Evolutionary conservation across 2,329 filamentous ascomycete species (phyloP).

Genomic region (Diaporthe destruens): DNA sequence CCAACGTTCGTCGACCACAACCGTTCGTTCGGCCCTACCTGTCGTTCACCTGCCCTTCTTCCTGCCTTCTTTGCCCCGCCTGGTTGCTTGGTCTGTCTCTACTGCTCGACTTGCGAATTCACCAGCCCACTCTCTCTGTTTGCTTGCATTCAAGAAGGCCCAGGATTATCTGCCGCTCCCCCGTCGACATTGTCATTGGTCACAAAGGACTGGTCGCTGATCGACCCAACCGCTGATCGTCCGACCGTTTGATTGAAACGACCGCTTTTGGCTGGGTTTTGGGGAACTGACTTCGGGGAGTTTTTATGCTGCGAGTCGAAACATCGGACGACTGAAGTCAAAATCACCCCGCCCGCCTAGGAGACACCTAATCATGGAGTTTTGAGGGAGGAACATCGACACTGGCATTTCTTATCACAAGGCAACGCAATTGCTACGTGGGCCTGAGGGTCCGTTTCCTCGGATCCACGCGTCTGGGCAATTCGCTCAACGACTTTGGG

Average conservation of each 20-base stretch:
- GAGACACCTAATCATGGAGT: conserved; percentile 25
- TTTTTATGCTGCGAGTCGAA: conserved; percentile 22
- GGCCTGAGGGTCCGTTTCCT: not conserved
- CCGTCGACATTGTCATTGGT: conserved; percentile 4
- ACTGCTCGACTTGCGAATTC: conserved; percentile 29
- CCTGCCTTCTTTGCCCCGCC: not conserved
- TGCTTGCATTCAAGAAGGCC: conserved; percentile 23
- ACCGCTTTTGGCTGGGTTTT: conserved; percentile 19
- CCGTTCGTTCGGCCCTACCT: not conserved
- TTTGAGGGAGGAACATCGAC: conserved; percentile 8
- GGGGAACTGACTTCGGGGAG: conserved; percentile 15
- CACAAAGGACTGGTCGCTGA: conserved; percentile 16
- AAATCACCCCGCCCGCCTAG: conserved; percentile 1
- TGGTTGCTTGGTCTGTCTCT: conserved; percentile 19
- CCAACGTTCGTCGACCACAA: conserved; percentile 19
- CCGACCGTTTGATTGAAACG: conserved; percentile 28
- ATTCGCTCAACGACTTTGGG: not conserved
- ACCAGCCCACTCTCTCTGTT: conserved; percentile 11
- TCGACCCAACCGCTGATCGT: conserved; percentile 29
- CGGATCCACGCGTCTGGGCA: not conserved
- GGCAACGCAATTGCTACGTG: conserved; percentile 1
- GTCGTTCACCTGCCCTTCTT: not conserved
- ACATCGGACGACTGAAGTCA: conserved; percentile 24
- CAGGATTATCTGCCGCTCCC: conserved; percentile 4
- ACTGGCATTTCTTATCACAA: not conserved